phyloP scores from a whole-genome alignment of 2,329 filamentous ascomycete genomes.

The Aspergillus eucalypticola region DNA sequence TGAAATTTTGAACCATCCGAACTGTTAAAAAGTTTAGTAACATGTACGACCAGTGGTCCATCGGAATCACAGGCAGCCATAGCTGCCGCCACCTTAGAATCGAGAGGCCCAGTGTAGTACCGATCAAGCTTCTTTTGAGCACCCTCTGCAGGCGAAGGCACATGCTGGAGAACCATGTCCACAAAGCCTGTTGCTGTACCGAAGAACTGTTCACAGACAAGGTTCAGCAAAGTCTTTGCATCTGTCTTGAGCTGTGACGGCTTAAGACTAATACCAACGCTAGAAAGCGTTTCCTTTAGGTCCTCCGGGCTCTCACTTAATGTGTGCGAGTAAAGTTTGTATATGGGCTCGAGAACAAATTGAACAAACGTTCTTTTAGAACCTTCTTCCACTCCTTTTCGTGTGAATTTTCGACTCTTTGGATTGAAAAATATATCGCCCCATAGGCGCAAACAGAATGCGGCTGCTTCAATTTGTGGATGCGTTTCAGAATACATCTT shows the following conservation, averaged over 20 bases:
- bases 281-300: slow-evolving; percentile 73
- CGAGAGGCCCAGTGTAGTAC: slow-evolving; percentile 88
- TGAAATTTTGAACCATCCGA: slow-evolving; percentile 88
- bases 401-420: slow-evolving; percentile 82
- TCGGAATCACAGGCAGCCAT: slow-evolving; percentile 86
- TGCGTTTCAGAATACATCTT: slow-evolving; percentile 95
- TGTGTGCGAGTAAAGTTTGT: slow-evolving; percentile 94
- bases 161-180: slow-evolving; percentile 88
- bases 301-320: slow-evolving; percentile 88
- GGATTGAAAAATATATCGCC: slow-evolving; percentile 97
- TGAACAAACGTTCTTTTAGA: slow-evolving; percentile 87
- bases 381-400: slow-evolving; percentile 78
- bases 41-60: slow-evolving; percentile 84
- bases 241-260: slow-evolving; percentile 90
- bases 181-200: slow-evolving; percentile 86
- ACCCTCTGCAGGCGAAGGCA: slow-evolving; percentile 82
- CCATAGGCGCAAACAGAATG: slow-evolving; percentile 87
- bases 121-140: slow-evolving; percentile 74
- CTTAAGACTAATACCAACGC: slow-evolving; percentile 82
- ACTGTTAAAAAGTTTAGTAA: slow-evolving; percentile 91
- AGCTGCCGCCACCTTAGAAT: slow-evolving; percentile 74
- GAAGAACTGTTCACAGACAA: slow-evolving; percentile 95
- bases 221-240: slow-evolving; percentile 80
- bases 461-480: slow-evolving; percentile 74
- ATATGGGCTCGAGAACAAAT: slow-evolving; percentile 93